Evolutionary conservation across 305 asterid genomes (phyloP).

Genomic region (Fraxinus platypoda): DNA sequence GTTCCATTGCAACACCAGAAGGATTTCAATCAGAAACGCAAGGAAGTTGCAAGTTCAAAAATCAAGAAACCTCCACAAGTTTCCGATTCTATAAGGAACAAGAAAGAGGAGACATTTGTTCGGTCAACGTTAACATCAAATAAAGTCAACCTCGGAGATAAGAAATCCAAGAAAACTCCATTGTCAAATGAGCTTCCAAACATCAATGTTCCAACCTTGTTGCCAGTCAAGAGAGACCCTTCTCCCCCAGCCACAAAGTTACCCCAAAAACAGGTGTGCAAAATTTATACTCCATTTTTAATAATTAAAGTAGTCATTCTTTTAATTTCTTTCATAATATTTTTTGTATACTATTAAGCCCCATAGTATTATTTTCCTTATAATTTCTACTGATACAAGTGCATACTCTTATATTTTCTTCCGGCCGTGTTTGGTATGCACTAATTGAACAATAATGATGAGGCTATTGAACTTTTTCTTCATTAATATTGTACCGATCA

Average conservation of each 20-base stretch:
- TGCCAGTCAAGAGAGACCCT: conserved; percentile 61
- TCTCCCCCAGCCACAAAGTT: conserved; percentile 52
- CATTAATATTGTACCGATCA: not conserved
- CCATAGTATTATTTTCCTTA: not conserved
- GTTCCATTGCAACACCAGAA: conserved; percentile 7
- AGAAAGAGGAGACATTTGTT: conserved; percentile 55
- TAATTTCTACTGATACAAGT: not conserved
- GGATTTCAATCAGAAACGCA: conserved; percentile 4
- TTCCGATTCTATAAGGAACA: conserved; percentile 38
- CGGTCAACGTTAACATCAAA: conserved; percentile 32
- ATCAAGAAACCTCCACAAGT: conserved; percentile 35
- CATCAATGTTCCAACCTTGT: conserved; percentile 45
- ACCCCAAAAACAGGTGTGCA: conserved; percentile 63
- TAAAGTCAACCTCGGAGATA: conserved; percentile 28
- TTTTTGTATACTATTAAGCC: not conserved
- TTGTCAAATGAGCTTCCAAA: conserved; percentile 50
- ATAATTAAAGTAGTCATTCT: not conserved
- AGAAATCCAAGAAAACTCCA: conserved; percentile 47
- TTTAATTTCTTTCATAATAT: not conserved
- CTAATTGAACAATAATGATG: not conserved
- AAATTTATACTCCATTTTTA: not conserved
- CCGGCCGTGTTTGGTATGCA: not conserved
- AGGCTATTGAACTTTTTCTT: not conserved
- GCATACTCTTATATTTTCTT: not conserved
- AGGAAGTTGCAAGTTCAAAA: conserved; percentile 23